Percentiles rank a stretch among this genome's conserved stretches.
These are phyloP conservation scores for Leccinum pallidistipes DNA, from an alignment of 1,284 basidiomycete species.

Conservation along the genomic window DNA sequence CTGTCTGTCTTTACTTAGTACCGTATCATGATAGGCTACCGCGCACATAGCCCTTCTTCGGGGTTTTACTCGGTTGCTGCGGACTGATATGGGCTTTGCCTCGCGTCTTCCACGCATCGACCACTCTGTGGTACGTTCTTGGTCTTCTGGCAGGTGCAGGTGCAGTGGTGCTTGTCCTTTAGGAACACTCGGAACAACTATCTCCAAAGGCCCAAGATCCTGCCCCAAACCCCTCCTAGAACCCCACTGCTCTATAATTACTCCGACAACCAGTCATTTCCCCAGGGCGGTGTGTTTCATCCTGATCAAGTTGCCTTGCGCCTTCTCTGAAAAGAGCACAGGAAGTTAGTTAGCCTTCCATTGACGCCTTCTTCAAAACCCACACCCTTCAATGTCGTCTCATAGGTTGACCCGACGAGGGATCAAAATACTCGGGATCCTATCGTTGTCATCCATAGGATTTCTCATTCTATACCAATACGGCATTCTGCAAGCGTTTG, in stretches of 20 bases:
- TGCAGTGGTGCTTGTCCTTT: background rate
- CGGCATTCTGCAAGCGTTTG: background rate
- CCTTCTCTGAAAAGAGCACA: slow-evolving; percentile 6
- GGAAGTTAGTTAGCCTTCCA: background rate
- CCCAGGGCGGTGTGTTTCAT: background rate
- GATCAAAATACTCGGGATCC: slow-evolving; percentile 15
- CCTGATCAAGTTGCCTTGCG: background rate
- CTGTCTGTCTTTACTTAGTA: too few species aligned
- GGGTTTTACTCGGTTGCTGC: background rate
- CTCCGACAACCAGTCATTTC: slow-evolving; percentile 2
- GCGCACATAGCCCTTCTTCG: background rate
- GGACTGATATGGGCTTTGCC: background rate
- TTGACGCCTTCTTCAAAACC: background rate
- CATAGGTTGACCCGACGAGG: slow-evolving; percentile 28
- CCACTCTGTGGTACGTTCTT: too few species aligned
- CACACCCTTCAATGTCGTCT: slow-evolving; percentile 20
- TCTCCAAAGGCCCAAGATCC: background rate
- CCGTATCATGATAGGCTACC: background rate
- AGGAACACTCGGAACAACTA: background rate
- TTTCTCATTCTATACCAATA: slow-evolving; percentile 12
- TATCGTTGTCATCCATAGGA: slow-evolving; percentile 4
- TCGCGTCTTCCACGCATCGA: background rate
- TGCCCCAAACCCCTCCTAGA: background rate
- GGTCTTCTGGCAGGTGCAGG: background rate
- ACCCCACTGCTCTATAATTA: background rate